Evolutionary conservation across 2,329 filamentous ascomycete species (phyloP), one percentile per base, ranked within the genome.

Genomic region (Fusarium ambrosium): DNA sequence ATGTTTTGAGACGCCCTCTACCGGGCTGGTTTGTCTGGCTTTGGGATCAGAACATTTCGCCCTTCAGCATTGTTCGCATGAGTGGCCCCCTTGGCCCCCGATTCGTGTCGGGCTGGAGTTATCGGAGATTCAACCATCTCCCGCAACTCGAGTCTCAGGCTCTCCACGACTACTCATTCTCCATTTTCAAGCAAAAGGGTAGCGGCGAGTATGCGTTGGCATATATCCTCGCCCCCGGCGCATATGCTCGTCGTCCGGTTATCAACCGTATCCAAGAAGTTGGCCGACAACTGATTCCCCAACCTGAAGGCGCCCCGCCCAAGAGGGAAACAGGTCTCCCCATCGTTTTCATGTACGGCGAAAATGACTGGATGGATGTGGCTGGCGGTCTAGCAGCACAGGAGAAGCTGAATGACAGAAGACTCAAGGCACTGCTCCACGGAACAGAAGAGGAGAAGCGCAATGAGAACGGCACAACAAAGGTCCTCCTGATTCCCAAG

Each of bases 351-450:
- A 95, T 98, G 93, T 99, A 99, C 81, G 97, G 97, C 73, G 95
- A 98, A 79, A 92, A 97, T 80, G 97, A 99, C 86, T 99, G 97
- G 97, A 99, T 99, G 97, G 97, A 99, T 76, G 92, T 97, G 10
- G 91, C 91, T 0, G 97, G 95, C 32, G 97, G 97, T 0, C 90
- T 92, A 56, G 95, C 93, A 0, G 92, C 95, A 0, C 90, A 93
- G 79, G 90, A 95, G 83, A 95, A 93, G 82, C 89, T 98, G 14
- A 92, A 94, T 70, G 87, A 92, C 68, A 91, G 92, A 72, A 90
- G 89, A 73, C 84, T 85, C 29, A 89, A 89, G 60, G 86, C 89
- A 0, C 84, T 98, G 4, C 83, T 87, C 14, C 83, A 88, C 24
- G 93, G 89, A 24, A 92, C 89, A 0, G 86, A 88, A 1, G 92